phyloP scores from a whole-genome alignment of 2,329 filamentous ascomycete species.

The Waltergamsia citrina region DNA sequence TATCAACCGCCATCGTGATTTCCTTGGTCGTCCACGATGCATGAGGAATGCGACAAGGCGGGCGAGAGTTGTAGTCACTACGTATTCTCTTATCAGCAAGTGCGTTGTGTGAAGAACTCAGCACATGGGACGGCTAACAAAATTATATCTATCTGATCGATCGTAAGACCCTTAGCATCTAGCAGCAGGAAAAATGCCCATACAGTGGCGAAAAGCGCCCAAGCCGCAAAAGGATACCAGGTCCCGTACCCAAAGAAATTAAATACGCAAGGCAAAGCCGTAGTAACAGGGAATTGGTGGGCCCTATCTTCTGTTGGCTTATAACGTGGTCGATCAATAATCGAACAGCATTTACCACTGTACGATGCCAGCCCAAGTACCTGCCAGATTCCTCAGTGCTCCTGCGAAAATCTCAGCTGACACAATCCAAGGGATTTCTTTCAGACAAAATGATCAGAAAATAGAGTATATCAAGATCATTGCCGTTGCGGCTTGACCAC shows the following conservation, averaged over 20 bases:
- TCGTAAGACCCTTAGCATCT: constrained; percentile 43
- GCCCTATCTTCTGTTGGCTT: constrained; percentile 11
- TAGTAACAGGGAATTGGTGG: constrained; percentile 32
- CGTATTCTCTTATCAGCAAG: no score
- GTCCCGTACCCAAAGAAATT: constrained; percentile 35
- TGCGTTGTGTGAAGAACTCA: no score
- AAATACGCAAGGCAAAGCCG: constrained; percentile 34
- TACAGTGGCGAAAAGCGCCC: constrained; percentile 35
- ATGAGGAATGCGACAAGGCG: no score
- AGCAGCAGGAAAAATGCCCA: constrained; percentile 43
- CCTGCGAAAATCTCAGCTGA: constrained; percentile 34
- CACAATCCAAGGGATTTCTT: constrained; percentile 35
- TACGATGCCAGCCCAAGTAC: constrained; percentile 27
- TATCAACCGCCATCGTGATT: no score
- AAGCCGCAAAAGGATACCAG: constrained; percentile 47
- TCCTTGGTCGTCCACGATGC: no score
- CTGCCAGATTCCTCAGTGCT: constrained; percentile 29
- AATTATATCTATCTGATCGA: constrained; percentile 40
- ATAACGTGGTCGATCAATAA: neutral
- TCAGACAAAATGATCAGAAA: constrained; percentile 36
- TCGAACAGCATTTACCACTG: constrained; percentile 18
- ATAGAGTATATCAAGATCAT: constrained; percentile 45
- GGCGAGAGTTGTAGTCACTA: no score
- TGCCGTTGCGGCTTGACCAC: constrained; percentile 42
- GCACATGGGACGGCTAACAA: no score